phyloP scores from a whole-genome alignment of 352 stramenopile species.

The Phytopythium vexans region DNA sequence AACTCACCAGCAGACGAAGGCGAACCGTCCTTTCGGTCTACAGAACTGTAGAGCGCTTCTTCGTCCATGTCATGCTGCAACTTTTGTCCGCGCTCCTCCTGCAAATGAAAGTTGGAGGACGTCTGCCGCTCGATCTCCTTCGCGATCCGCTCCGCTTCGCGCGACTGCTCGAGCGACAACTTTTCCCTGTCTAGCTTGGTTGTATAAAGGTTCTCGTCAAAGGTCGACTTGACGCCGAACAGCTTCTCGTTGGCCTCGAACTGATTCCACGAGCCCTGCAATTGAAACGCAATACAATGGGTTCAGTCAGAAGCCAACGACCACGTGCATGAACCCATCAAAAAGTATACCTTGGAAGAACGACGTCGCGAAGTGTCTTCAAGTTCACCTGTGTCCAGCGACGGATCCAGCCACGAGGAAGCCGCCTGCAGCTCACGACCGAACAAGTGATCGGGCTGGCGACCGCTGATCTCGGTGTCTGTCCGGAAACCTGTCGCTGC shows the following conservation, averaged over 20 bases:
- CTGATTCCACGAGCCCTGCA: slow-evolving; percentile 90
- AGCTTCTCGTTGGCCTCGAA: slow-evolving; percentile 96
- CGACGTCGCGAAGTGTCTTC: slow-evolving; percentile 45
- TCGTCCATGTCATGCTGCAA: slow-evolving; percentile 88
- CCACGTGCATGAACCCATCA: not conserved
- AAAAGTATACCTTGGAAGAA: slow-evolving; percentile 28
- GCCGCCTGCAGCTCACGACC: slow-evolving; percentile 64
- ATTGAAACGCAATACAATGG: slow-evolving; percentile 1
- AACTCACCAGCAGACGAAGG: not conserved
- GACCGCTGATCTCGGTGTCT: slow-evolving; percentile 90
- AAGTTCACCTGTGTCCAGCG: slow-evolving; percentile 71
- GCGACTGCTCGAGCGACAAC: slow-evolving; percentile 86
- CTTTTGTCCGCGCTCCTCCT: slow-evolving; percentile 91
- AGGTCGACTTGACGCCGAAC: slow-evolving; percentile 95
- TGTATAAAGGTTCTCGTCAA: slow-evolving; percentile 98
- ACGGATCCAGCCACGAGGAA: slow-evolving; percentile 78
- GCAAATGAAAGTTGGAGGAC: slow-evolving; percentile 92
- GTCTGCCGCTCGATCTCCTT: slow-evolving; percentile 93
- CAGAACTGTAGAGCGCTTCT: slow-evolving; percentile 95
- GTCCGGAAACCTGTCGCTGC: slow-evolving; percentile 56
- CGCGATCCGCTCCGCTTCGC: slow-evolving; percentile 91
- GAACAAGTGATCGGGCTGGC: slow-evolving; percentile 61
- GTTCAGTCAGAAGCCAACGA: not conserved
- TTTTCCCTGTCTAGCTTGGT: slow-evolving; percentile 94
- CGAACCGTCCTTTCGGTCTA: slow-evolving; percentile 46